Percentiles rank a stretch among this genome's conserved stretches.
These are phyloP conservation scores for Trametes cinnabarina DNA, from an alignment of 768 basidiomycete genomes.

Conservation along the genomic window DNA sequence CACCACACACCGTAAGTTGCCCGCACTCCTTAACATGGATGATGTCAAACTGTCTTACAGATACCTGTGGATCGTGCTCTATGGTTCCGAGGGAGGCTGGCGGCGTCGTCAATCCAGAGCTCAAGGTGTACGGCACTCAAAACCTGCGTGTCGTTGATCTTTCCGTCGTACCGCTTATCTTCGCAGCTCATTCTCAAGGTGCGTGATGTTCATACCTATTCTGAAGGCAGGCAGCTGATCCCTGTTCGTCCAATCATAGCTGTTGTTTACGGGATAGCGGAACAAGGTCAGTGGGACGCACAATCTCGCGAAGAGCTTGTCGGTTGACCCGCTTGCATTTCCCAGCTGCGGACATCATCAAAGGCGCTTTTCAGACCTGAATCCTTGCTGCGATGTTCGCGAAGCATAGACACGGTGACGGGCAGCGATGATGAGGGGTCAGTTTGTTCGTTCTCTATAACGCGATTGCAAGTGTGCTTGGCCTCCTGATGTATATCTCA, in stretches of 20 bases:
- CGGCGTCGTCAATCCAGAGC: constrained; percentile 39
- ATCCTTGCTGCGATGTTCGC: no score
- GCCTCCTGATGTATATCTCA: no score
- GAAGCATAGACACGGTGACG: no score
- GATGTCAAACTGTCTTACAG: constrained; percentile 13
- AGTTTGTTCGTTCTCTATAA: no score
- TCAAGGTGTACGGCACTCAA: constrained; percentile 40
- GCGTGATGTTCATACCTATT: background rate
- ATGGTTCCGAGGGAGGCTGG: constrained; percentile 39
- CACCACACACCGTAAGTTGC: constrained; percentile 20
- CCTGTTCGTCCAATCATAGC: constrained; percentile 8
- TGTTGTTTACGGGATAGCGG: constrained; percentile 28
- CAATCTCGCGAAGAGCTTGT: background rate
- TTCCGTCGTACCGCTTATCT: constrained; percentile 41
- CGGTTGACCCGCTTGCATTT: background rate
- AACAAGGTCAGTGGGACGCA: constrained; percentile 23
- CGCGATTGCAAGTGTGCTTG: no score
- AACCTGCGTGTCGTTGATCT: constrained; percentile 49
- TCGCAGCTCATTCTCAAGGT: constrained; percentile 38
- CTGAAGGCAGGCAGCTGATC: background rate
- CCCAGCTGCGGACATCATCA: constrained; percentile 32
- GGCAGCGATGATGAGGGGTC: no score
- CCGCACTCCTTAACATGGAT: background rate
- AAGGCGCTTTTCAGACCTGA: background rate
- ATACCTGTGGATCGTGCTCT: constrained; percentile 38